phyloP scores from a whole-genome alignment of 345 rosid genomes.

The Citrus medica region DNA sequence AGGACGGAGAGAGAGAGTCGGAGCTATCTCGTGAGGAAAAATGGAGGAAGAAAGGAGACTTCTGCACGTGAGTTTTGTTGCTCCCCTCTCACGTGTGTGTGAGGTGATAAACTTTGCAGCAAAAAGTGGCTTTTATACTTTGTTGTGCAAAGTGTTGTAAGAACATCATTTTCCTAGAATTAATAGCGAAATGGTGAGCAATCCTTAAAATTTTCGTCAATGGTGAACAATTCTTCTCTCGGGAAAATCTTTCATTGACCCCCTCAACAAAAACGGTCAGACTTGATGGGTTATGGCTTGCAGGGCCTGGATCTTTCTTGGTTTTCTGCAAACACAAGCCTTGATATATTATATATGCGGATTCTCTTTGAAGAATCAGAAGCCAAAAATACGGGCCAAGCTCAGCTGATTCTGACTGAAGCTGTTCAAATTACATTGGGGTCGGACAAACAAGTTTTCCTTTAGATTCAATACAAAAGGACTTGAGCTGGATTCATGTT shows the following conservation, averaged over 20 bases:
- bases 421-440: neutral
- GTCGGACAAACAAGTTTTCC: neutral
- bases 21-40: no score
- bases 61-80: no score
- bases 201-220: neutral
- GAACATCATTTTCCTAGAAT: no score
- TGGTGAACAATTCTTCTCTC: neutral
- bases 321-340: neutral
- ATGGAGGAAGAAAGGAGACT: no score
- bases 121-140: no score
- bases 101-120: no score
- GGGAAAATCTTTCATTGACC: conserved; percentile 10
- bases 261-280: neutral
- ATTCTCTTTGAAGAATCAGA: conserved; percentile 1
- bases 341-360: conserved; percentile 6
- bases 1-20: no score
- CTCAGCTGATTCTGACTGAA: conserved; percentile 12
- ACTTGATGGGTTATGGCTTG: conserved; percentile 3
- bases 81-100: no score
- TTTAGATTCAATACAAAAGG: conserved; percentile 1
- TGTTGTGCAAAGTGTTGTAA: no score
- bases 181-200: no score
- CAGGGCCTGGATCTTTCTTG: conserved; percentile 27
- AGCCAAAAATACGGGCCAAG: neutral
- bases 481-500: conserved; percentile 23